Conservation (phyloP, 2,329 filamentous ascomycete species). For the Stachybotrys chlorohalonatus region DNA sequence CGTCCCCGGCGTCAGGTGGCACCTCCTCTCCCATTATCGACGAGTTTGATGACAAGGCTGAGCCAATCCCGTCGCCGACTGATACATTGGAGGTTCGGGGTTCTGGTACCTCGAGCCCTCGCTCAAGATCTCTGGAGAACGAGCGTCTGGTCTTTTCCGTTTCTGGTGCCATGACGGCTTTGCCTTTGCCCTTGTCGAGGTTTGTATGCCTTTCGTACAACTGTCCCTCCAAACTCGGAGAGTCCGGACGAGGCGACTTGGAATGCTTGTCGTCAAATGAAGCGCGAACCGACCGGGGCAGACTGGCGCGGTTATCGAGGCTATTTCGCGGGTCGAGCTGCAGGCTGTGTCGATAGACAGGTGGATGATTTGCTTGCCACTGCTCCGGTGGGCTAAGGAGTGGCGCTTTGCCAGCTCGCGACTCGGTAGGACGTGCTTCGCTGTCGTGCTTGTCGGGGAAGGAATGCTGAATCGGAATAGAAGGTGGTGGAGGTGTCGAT, state of each 20-base stretch:
- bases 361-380: slow-evolving; percentile 32
- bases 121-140: slow-evolving; percentile 45
- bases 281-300: slow-evolving; percentile 43
- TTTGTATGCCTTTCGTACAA: slow-evolving; percentile 10
- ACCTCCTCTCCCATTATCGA: slow-evolving; percentile 57
- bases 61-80: slow-evolving; percentile 41
- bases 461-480: slow-evolving; percentile 40
- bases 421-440: slow-evolving; percentile 25
- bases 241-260: background rate
- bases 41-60: slow-evolving; percentile 47
- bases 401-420: slow-evolving; percentile 37
- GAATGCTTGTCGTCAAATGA: slow-evolving; percentile 40
- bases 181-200: slow-evolving; percentile 43
- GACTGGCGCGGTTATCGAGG: slow-evolving; percentile 39
- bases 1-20: slow-evolving; percentile 58
- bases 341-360: slow-evolving; percentile 37
- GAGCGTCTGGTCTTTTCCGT: slow-evolving; percentile 22
- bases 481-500: slow-evolving; percentile 44
- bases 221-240: slow-evolving; percentile 1
- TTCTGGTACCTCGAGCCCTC: slow-evolving; percentile 37
- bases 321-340: slow-evolving; percentile 38
- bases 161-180: slow-evolving; percentile 34
- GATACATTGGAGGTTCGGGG: slow-evolving; percentile 39
- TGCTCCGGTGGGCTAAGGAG: slow-evolving; percentile 43
- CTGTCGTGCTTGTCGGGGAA: slow-evolving; percentile 26